Percentiles rank a stretch among this genome's conserved stretches.
Evolutionary conservation across 352 stramenopile species (phyloP).

Genomic region (Pythium aquatile): DNA sequence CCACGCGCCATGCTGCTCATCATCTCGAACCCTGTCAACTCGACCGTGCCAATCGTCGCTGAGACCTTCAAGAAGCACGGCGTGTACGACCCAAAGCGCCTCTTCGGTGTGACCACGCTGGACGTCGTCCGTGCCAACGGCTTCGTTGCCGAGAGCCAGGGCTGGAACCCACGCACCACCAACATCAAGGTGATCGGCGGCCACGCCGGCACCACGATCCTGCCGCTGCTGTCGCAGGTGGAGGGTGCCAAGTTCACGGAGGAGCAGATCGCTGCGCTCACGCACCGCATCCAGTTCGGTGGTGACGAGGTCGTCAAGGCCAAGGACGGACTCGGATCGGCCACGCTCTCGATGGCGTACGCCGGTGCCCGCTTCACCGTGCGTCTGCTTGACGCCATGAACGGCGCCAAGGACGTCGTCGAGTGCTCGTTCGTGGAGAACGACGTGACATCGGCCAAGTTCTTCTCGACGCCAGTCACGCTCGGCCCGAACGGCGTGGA

Average conservation of each 20-base stretch:
- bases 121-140: constrained; percentile 98
- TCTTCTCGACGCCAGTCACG: constrained; percentile 95
- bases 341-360: constrained; percentile 99
- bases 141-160: constrained; percentile 87
- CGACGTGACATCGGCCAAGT: constrained; percentile 92
- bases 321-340: constrained; percentile 97
- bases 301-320: constrained; percentile 96
- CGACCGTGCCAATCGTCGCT: constrained; percentile 98
- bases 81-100: constrained; percentile 96
- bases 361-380: constrained; percentile 94
- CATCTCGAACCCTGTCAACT: constrained; percentile 99
- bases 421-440: constrained; percentile 99
- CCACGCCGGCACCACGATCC: constrained; percentile 99
- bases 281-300: constrained; percentile 94
- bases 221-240: constrained; percentile 98
- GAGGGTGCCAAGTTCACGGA: constrained; percentile 91
- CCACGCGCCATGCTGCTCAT: constrained; percentile 96
- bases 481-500: constrained; percentile 96
- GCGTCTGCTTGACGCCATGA: constrained; percentile 93
- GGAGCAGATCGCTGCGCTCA: constrained; percentile 94
- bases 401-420: constrained; percentile 92
- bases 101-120: constrained; percentile 98
- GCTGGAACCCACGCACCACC: constrained; percentile 70
- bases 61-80: constrained; percentile 97
- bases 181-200: constrained; percentile 97